These are phyloP conservation scores for Hanseniaspora osmophila DNA, from an alignment of 805 yeast genomes.

Conservation along the genomic window DNA sequence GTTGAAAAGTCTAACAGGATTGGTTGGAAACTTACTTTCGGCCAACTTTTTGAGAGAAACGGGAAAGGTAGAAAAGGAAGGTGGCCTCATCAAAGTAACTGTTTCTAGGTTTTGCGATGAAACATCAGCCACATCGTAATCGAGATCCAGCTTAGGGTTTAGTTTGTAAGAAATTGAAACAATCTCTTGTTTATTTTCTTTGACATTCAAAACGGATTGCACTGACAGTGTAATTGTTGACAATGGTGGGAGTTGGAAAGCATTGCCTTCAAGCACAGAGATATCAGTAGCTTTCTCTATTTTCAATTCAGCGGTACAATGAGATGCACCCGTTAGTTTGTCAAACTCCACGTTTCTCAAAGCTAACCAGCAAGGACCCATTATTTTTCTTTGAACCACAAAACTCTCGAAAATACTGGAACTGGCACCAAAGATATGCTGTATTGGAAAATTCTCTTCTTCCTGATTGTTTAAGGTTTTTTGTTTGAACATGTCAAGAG, in stretches of 20 bases:
- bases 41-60: constrained; percentile 58
- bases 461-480: constrained; percentile 25
- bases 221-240: constrained; percentile 63
- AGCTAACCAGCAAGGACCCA: constrained; percentile 97
- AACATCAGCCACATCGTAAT: constrained; percentile 28
- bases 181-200: constrained; percentile 69
- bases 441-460: neutral
- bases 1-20: constrained; percentile 42
- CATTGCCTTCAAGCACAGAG: constrained; percentile 21
- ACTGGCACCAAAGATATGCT: constrained; percentile 64
- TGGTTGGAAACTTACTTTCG: constrained; percentile 31
- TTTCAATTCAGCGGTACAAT: constrained; percentile 66
- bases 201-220: constrained; percentile 66
- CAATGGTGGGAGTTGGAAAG: constrained; percentile 46
- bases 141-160: constrained; percentile 61
- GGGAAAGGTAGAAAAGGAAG: constrained; percentile 53
- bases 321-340: constrained; percentile 50
- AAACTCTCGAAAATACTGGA: constrained; percentile 71
- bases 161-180: constrained; percentile 71
- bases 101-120: constrained; percentile 10
- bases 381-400: constrained; percentile 64
- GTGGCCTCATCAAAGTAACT: constrained; percentile 69
- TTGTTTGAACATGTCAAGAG: constrained; percentile 60
- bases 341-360: constrained; percentile 49
- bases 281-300: constrained; percentile 31